A percentile compares a stretch with the other conserved stretches of the same genome.
Conservation (phyloP, 495 filamentous ascomycete species). For the Platismatia glauca region DNA sequence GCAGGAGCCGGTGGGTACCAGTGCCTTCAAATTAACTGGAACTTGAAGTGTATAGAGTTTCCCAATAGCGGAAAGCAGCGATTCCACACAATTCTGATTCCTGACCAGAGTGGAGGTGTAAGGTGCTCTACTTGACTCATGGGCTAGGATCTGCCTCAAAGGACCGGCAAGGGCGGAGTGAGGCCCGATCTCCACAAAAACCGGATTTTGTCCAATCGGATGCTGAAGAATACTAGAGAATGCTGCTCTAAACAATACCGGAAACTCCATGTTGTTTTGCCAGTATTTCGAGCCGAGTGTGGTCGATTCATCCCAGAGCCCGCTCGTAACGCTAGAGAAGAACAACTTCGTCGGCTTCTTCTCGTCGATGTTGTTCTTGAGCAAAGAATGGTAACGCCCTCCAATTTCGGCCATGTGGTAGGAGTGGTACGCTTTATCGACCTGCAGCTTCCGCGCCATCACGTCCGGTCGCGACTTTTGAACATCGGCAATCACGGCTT, state of each 20-base stretch:
- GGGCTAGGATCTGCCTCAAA: conserved; percentile 1
- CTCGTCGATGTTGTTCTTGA: too few relatives aligned
- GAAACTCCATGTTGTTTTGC: conserved; percentile 5
- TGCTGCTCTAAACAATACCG: conserved; percentile 3
- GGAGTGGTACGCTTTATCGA: too few relatives aligned
- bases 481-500: too few relatives aligned
- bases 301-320: too few relatives aligned
- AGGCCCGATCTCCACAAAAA: conserved; percentile 12
- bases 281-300: too few relatives aligned
- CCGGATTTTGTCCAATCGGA: not conserved
- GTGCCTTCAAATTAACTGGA: not conserved
- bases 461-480: too few relatives aligned
- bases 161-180: conserved; percentile 10
- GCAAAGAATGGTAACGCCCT: too few relatives aligned
- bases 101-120: conserved; percentile 27
- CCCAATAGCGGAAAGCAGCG: conserved; percentile 21
- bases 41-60: conserved; percentile 18
- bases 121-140: not conserved
- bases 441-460: too few relatives aligned
- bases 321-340: too few relatives aligned
- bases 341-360: too few relatives aligned
- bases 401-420: too few relatives aligned
- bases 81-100: conserved; percentile 21
- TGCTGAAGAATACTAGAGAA: not conserved
- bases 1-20: not conserved